Evolutionary conservation across 495 filamentous ascomycete genomes (phyloP).

Genomic region (Extremus antarcticus): DNA sequence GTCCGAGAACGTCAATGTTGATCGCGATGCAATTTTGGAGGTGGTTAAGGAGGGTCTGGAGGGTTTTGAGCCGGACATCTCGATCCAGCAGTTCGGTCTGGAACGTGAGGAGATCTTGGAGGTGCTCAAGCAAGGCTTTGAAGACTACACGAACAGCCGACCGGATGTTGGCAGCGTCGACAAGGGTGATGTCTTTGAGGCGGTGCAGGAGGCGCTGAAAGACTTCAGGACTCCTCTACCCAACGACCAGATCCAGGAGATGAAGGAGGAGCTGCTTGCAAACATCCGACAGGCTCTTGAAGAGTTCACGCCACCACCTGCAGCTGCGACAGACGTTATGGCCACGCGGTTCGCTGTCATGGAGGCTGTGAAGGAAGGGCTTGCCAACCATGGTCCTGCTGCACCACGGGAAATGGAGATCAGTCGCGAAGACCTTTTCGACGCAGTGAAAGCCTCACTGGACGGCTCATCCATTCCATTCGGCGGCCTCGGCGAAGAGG

Average conservation of each 20-base stretch:
- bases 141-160: slow-evolving; percentile 54
- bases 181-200: slow-evolving; percentile 65
- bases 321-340: slow-evolving; percentile 28
- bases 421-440: slow-evolving; percentile 52
- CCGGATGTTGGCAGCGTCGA: slow-evolving; percentile 41
- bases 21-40: slow-evolving; percentile 70
- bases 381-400: slow-evolving; percentile 37
- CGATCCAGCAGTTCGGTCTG: slow-evolving; percentile 76
- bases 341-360: slow-evolving; percentile 44
- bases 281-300: slow-evolving; percentile 69
- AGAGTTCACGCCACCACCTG: slow-evolving; percentile 52
- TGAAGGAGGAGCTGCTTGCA: slow-evolving; percentile 64
- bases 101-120: slow-evolving; percentile 80
- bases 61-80: slow-evolving; percentile 82
- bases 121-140: slow-evolving; percentile 71
- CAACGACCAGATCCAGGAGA: slow-evolving; percentile 52
- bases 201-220: slow-evolving; percentile 71
- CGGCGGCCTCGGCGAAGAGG: slow-evolving; percentile 47
- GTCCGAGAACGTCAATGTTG: slow-evolving; percentile 33
- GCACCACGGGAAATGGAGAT: slow-evolving; percentile 47
- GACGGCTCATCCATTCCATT: slow-evolving; percentile 42
- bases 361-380: slow-evolving; percentile 46
- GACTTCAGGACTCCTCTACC: slow-evolving; percentile 60
- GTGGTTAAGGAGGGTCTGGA: slow-evolving; percentile 84
- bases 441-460: slow-evolving; percentile 52